phyloP scores from a whole-genome alignment of 441 rosid genomes.

The Bruguiera hainesii region DNA sequence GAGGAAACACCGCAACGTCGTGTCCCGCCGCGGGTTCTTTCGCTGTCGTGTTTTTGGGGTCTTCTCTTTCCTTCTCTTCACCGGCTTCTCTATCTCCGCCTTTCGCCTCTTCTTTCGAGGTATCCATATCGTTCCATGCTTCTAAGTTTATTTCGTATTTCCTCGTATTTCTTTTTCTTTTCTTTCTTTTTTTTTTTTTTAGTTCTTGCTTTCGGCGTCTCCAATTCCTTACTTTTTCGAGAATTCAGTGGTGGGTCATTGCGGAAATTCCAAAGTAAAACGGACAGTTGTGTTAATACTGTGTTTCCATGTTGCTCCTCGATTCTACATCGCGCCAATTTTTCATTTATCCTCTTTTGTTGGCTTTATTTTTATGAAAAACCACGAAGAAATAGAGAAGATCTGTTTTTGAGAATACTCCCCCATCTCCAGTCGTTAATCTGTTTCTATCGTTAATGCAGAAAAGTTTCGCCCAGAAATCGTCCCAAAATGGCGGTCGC shows the following conservation, averaged over 20 bases:
- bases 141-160: background rate
- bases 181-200: no score
- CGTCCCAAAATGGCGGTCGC: slow-evolving; percentile 32
- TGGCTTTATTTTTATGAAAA: no score
- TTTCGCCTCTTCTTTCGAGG: slow-evolving; percentile 45
- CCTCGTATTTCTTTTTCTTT: no score
- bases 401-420: background rate
- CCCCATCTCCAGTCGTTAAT: background rate
- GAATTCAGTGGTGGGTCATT: no score
- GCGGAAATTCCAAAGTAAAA: no score
- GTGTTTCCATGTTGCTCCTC: no score
- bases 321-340: no score
- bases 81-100: slow-evolving; percentile 42
- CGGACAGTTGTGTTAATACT: no score
- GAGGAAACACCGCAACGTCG: slow-evolving; percentile 37
- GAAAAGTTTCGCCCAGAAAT: slow-evolving; percentile 52
- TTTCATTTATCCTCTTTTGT: no score
- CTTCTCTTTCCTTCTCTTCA: slow-evolving; percentile 42
- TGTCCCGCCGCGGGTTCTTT: slow-evolving; percentile 53
- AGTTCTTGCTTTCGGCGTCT: no score
- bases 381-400: no score
- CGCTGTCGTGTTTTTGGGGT: slow-evolving; percentile 50
- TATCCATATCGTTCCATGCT: slow-evolving; percentile 3
- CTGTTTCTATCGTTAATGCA: slow-evolving; percentile 19
- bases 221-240: no score